Base-by-base conservation (phyloP, 2,329 filamentous ascomycete species). In the Paracamarosporium sp. region DNA sequence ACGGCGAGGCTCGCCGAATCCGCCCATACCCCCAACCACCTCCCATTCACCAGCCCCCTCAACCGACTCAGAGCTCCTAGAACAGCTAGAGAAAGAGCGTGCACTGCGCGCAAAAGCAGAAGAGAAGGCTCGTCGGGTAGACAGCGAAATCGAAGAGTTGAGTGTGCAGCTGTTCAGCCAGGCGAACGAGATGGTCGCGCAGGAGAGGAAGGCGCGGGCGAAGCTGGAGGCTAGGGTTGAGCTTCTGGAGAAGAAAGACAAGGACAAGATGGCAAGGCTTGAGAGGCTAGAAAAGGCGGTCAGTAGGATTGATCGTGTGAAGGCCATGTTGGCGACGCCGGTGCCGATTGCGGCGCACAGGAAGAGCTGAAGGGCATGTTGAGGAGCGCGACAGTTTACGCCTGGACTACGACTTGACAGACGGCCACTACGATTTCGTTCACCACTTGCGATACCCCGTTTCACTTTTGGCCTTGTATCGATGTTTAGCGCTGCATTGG, bases 151-250 rank as follows among this genome's bases (percentile, higher is more conserved):
- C 20, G 91, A 94, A 77, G 91, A 95, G 77, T 80, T 95, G 62
- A 91, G 86, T 69, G 89, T 86, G 20, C 85, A 84, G 50, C 79
- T 95, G 53, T 95, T 95, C 74, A 88, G 91, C 78, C 88, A 93
- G 79, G 91, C 91, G 50, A 95, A 95, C 74, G 88, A 93, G 78
- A 95, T 95, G 91, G 91, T 95, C 20, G 90, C 91, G 2, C 82
- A 84, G 17, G 91, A 95, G 80, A 81, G 91, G 41, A 84, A 86
- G 55, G 89, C 89, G 31, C 80, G 90, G 57, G 90, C 89, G 5
- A 85, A 83, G 69, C 81, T 95, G 24, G 90, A 93, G 78, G 87
- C 90, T 72, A 80, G 90, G 36, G 84, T 95, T 7, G 84, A 81
- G 57, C 81, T 88, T 67, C 77, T 95, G 22, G 90, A 93, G 78